A percentile compares a stretch with the other conserved stretches of the same genome.
phyloP scores from a whole-genome alignment of 1,284 basidiomycete species.

The Sanghuangporus weigelae region DNA sequence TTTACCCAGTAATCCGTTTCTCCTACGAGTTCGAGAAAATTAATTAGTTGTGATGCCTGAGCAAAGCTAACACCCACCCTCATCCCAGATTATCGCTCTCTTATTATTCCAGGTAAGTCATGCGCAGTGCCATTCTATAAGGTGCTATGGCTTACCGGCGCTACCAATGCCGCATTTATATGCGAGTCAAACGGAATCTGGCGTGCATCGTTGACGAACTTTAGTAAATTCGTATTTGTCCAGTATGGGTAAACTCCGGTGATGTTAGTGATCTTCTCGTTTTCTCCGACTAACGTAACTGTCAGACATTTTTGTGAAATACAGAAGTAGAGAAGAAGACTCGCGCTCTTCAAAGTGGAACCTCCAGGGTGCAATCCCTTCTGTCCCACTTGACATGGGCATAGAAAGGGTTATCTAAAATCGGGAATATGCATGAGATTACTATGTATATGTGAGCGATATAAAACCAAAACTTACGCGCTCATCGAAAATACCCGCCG shows the following conservation, averaged over 20 bases:
- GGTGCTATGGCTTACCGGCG: slow-evolving; percentile 14
- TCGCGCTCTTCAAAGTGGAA: slow-evolving; percentile 19
- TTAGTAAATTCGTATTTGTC: slow-evolving; percentile 18
- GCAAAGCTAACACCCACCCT: slow-evolving; percentile 10
- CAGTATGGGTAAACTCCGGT: slow-evolving; percentile 17
- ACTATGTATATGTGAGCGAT: background rate
- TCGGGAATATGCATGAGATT: background rate
- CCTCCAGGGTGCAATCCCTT: slow-evolving; percentile 20
- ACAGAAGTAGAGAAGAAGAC: background rate
- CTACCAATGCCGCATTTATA: slow-evolving; percentile 16
- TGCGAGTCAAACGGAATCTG: slow-evolving; percentile 21
- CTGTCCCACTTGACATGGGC: slow-evolving; percentile 19
- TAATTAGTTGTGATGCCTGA: background rate
- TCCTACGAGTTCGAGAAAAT: slow-evolving; percentile 4
- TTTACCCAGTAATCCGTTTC: slow-evolving; percentile 20
- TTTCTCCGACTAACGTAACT: slow-evolving; percentile 12
- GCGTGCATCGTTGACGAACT: slow-evolving; percentile 17
- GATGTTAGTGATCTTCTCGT: slow-evolving; percentile 20
- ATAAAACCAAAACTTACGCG: slow-evolving; percentile 2
- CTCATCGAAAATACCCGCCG: slow-evolving; percentile 21
- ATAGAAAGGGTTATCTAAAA: slow-evolving; percentile 18
- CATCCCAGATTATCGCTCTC: slow-evolving; percentile 20
- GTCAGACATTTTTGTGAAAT: background rate
- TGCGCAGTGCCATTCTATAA: background rate
- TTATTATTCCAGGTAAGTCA: background rate